These are phyloP conservation scores for Cryptococcus sp. DNA, from an alignment of 1,284 basidiomycete genomes.

Conservation along the genomic window DNA sequence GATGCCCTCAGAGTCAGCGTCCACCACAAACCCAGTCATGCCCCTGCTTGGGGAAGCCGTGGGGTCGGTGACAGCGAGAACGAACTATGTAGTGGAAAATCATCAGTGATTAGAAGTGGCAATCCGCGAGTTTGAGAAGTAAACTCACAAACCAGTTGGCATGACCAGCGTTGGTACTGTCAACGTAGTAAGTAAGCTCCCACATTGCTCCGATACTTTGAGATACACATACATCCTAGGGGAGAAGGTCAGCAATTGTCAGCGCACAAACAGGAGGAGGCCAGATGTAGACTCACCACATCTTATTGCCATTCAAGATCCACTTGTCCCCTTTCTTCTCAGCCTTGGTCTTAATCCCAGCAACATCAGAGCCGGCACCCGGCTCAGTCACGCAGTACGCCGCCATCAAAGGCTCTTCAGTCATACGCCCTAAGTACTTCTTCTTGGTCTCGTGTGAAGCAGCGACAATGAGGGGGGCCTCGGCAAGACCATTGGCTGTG, in stretches of 20 bases:
- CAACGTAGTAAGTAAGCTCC: neutral
- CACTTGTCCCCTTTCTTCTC: slow-evolving; percentile 52
- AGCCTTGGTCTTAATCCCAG: slow-evolving; percentile 53
- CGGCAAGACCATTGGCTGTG: slow-evolving; percentile 54
- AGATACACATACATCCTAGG: slow-evolving; percentile 34
- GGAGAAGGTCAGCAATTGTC: neutral
- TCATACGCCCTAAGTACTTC: slow-evolving; percentile 59
- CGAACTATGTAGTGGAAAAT: slow-evolving; percentile 43
- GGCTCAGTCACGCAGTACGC: slow-evolving; percentile 58
- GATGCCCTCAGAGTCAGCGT: slow-evolving; percentile 54
- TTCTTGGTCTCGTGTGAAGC: slow-evolving; percentile 54
- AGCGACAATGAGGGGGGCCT: slow-evolving; percentile 56
- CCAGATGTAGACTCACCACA: slow-evolving; percentile 51
- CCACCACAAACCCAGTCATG: slow-evolving; percentile 58
- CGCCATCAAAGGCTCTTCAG: slow-evolving; percentile 57
- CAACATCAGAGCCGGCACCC: slow-evolving; percentile 57
- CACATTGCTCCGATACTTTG: neutral
- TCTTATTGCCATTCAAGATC: slow-evolving; percentile 54
- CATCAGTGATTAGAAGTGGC: neutral
- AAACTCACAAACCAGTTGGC: slow-evolving; percentile 52
- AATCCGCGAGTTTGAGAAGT: neutral
- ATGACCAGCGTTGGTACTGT: slow-evolving; percentile 54
- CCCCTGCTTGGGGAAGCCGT: slow-evolving; percentile 51
- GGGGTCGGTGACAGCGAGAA: slow-evolving; percentile 56
- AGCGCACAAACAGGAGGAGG: neutral